Conservation (phyloP, 352 stramenopile genomes). For the Pythium monospermum region DNA sequence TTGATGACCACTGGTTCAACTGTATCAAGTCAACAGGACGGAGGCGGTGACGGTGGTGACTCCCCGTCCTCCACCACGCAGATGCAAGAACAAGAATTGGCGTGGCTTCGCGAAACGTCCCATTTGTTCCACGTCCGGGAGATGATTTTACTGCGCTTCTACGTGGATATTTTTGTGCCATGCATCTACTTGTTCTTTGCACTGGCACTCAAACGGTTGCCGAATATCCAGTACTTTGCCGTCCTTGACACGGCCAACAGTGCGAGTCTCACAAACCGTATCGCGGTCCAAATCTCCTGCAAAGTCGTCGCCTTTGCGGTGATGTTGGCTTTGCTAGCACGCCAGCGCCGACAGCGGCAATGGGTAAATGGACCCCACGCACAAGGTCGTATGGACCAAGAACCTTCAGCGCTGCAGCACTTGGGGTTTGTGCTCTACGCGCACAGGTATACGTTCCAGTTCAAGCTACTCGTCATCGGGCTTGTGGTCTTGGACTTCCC, state of each 20-base stretch:
- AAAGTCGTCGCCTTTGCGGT: background rate
- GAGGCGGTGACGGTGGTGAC: no score
- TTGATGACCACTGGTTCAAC: background rate
- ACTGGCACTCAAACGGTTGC: background rate
- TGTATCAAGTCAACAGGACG: background rate
- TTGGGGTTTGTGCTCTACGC: slow-evolving; percentile 4
- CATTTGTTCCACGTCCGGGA: slow-evolving; percentile 16
- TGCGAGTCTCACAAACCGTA: background rate
- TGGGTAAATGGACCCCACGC: no score
- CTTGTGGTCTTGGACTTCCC: slow-evolving; percentile 9
- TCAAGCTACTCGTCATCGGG: slow-evolving; percentile 4
- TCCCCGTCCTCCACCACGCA: no score
- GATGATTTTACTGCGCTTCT: slow-evolving; percentile 13
- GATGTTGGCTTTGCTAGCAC: background rate
- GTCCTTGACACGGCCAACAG: background rate
- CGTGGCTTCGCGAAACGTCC: background rate
- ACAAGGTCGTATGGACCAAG: no score
- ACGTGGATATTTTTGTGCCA: slow-evolving; percentile 16
- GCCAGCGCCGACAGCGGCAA: no score
- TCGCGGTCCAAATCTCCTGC: background rate
- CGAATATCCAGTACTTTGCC: slow-evolving; percentile 1
- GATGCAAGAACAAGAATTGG: background rate
- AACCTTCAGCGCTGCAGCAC: slow-evolving; percentile 1
- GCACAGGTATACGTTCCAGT: slow-evolving; percentile 12
- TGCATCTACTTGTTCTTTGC: slow-evolving; percentile 9